Evolutionary conservation across 208 protist species (phyloP).

Genomic region (Trypanosoma grayi): DNA sequence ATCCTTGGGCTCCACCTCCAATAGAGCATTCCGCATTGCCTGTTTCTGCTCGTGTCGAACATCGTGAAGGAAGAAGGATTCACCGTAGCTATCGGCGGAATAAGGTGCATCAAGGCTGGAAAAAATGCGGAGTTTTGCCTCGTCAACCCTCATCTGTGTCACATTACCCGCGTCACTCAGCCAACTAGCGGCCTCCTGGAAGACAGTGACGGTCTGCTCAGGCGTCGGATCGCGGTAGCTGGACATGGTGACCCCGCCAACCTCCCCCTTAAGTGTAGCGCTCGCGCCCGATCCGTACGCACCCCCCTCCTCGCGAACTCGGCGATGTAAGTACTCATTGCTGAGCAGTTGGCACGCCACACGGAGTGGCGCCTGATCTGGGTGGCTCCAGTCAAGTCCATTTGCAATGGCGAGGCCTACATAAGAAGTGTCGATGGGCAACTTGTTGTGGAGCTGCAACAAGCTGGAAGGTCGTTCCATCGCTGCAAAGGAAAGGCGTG

Average conservation of each 20-base stretch:
- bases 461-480: constrained; percentile 1
- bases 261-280: constrained; percentile 72
- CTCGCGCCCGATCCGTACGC: constrained; percentile 76
- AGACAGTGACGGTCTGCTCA: constrained; percentile 56
- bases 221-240: constrained; percentile 89
- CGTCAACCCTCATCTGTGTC: constrained; percentile 55
- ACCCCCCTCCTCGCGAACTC: constrained; percentile 89
- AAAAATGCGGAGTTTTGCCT: constrained; percentile 90
- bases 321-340: constrained; percentile 89
- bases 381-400: constrained; percentile 50
- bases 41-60: constrained; percentile 67
- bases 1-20: constrained; percentile 60
- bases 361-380: constrained; percentile 69
- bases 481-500: constrained; percentile 2
- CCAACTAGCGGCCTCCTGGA: constrained; percentile 69
- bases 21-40: constrained; percentile 67
- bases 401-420: constrained; percentile 69
- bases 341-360: constrained; percentile 68
- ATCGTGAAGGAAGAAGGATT: constrained; percentile 79
- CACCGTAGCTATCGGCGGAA: constrained; percentile 76
- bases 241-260: constrained; percentile 78
- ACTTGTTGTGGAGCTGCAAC: constrained; percentile 31
- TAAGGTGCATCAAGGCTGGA: constrained; percentile 84
- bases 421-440: constrained; percentile 87
- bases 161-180: constrained; percentile 57